A percentile compares a stretch with the other conserved stretches of the same genome.
phyloP scores from a whole-genome alignment of 2,329 filamentous ascomycete species.

The Gremmenia infestans region DNA sequence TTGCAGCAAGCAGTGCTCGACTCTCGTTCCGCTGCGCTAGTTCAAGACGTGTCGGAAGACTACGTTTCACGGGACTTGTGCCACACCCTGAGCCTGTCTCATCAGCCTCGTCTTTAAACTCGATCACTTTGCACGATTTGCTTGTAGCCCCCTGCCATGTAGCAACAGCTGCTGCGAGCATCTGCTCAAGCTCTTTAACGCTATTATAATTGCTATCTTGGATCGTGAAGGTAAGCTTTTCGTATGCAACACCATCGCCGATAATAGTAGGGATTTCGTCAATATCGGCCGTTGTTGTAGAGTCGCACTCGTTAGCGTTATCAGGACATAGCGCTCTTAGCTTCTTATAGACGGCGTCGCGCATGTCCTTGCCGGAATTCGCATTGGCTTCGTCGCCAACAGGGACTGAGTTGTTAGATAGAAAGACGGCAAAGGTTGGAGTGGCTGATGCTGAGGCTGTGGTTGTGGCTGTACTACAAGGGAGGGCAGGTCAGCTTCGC shows the following conservation, averaged over 20 bases:
- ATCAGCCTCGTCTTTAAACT: not conserved
- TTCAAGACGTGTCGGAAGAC: not conserved
- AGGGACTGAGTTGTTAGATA: not conserved
- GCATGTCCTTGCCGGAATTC: not conserved
- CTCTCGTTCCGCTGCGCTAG: not conserved
- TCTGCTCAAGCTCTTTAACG: not conserved
- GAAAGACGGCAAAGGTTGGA: not conserved
- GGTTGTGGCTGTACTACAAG: not conserved
- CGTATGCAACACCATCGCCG: not conserved
- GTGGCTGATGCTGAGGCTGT: not conserved
- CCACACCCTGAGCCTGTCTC: not conserved
- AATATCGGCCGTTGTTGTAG: not conserved
- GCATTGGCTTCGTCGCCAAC: not conserved
- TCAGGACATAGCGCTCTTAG: not conserved
- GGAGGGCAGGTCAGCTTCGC: not conserved
- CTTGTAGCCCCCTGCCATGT: not conserved
- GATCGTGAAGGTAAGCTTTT: not conserved
- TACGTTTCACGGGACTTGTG: not conserved
- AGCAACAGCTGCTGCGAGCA: not conserved
- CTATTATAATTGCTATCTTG: not conserved
- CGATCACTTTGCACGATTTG: not conserved
- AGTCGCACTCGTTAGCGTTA: not conserved
- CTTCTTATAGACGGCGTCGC: not conserved
- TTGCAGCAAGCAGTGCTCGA: not conserved
- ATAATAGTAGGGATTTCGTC: not conserved